Conservation (phyloP, 352 stramenopile genomes). For the Phytopythium montanum region DNA sequence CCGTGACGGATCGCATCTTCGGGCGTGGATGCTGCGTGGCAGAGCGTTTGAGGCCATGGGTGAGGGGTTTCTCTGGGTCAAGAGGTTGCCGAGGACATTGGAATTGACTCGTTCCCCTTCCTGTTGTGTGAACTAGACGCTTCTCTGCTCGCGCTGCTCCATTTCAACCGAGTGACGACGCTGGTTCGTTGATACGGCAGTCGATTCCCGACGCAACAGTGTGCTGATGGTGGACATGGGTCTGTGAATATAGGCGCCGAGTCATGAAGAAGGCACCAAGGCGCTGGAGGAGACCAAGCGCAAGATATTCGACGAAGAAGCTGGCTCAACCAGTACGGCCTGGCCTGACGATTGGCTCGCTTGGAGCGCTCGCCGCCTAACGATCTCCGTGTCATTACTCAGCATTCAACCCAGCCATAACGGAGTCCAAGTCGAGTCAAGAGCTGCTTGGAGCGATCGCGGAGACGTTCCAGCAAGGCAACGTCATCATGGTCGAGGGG, state of each 20-base stretch:
- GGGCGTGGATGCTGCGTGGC: constrained; percentile 51
- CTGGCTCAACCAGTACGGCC: neutral
- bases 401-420: neutral
- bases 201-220: no score
- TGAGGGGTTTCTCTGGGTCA: neutral
- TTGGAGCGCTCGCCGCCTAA: neutral
- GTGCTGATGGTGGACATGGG: neutral
- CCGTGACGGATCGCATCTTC: constrained; percentile 37
- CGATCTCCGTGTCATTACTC: neutral
- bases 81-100: neutral
- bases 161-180: constrained; percentile 50
- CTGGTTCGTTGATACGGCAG: constrained; percentile 28
- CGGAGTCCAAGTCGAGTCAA: constrained; percentile 9
- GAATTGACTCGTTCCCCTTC: neutral
- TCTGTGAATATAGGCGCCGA: neutral
- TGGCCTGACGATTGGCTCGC: neutral
- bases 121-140: constrained; percentile 12
- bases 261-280: neutral
- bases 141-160: constrained; percentile 64
- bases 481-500: constrained; percentile 57
- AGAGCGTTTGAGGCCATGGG: constrained; percentile 53
- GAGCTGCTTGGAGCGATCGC: constrained; percentile 28
- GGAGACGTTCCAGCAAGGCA: constrained; percentile 39
- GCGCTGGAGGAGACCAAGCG: neutral
- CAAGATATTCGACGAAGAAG: neutral